phyloP scores from a whole-genome alignment of 257 asterid species.

The Misopates orontium region DNA sequence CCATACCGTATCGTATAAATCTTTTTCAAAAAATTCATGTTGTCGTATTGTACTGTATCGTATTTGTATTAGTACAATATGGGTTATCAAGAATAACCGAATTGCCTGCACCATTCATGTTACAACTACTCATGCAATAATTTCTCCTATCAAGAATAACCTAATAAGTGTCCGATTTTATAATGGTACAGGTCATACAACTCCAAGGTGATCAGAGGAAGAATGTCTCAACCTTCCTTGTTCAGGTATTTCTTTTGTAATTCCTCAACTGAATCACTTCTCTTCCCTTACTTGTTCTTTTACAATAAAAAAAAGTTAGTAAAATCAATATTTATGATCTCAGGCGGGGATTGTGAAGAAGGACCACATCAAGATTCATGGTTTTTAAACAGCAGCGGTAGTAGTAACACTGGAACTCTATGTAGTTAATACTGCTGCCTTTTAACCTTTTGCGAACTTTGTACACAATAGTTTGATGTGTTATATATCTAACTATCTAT shows the following conservation, averaged over 20 bases:
- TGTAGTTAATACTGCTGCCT: slow-evolving; percentile 29
- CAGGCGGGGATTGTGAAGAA: slow-evolving; percentile 85
- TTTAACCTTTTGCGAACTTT: background rate
- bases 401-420: slow-evolving; percentile 10
- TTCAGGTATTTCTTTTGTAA: slow-evolving; percentile 36
- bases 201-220: slow-evolving; percentile 68
- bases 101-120: no score
- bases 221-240: slow-evolving; percentile 57
- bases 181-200: slow-evolving; percentile 45
- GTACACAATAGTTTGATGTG: background rate
- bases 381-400: slow-evolving; percentile 48
- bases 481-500: slow-evolving; percentile 9
- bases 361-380: slow-evolving; percentile 79
- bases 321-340: slow-evolving; percentile 3
- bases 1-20: no score
- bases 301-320: background rate
- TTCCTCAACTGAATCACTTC: background rate
- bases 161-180: background rate
- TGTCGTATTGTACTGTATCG: no score
- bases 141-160: no score
- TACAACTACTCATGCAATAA: no score
- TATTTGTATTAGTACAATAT: no score
- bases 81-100: no score
- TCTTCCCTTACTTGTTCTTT: background rate
- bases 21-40: no score